phyloP scores from a whole-genome alignment of 306 rosid species.

The Pyrus pyrifolia region DNA sequence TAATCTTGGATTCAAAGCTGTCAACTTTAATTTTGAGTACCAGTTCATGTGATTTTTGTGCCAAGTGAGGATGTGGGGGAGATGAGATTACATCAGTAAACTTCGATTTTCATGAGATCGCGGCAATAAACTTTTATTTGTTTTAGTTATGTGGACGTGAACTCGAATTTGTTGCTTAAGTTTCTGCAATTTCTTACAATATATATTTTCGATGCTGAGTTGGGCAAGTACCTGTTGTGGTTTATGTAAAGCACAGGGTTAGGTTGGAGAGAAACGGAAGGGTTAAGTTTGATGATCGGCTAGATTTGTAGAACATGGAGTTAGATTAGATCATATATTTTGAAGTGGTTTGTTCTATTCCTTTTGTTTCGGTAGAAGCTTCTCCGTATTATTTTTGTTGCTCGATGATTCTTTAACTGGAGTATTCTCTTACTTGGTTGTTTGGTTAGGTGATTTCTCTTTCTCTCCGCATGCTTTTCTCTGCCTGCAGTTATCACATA shows the following conservation, averaged over 20 bases:
- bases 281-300: background rate
- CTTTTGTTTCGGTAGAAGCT: background rate
- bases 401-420: conserved; percentile 1
- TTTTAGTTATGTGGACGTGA: background rate
- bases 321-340: background rate
- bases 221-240: background rate
- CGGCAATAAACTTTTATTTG: background rate
- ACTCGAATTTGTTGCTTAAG: background rate
- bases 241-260: background rate
- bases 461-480: background rate
- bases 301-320: background rate
- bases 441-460: background rate
- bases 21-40: background rate
- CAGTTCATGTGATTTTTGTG: background rate
- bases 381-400: background rate
- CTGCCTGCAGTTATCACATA: background rate
- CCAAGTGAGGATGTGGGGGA: background rate
- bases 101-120: background rate
- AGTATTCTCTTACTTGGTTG: background rate
- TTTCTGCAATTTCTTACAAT: background rate
- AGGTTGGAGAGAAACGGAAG: background rate
- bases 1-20: background rate
- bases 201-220: background rate
- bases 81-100: background rate
- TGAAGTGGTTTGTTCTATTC: background rate